phyloP scores from a whole-genome alignment of 129 eudicot species.

The Ambrosia artemisiifolia region DNA sequence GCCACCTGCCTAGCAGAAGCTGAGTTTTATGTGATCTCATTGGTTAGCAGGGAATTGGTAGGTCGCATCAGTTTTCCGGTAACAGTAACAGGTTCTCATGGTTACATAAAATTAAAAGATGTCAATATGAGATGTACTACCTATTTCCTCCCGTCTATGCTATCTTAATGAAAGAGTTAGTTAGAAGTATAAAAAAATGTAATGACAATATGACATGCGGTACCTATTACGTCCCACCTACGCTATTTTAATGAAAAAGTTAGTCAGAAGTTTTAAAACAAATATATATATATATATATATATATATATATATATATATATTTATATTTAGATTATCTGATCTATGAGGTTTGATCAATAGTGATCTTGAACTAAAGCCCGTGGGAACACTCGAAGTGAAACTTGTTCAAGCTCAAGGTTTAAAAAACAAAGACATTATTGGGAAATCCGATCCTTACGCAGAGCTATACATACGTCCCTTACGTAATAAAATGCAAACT shows the following conservation, averaged over 20 bases:
- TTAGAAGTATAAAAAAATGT: too few relatives aligned
- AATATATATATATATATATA: background rate
- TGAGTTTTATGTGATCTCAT: too few relatives aligned
- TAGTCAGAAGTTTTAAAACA: background rate
- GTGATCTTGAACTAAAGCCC: slow-evolving; percentile 94
- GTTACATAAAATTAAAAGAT: too few relatives aligned
- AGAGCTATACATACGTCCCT: slow-evolving; percentile 66
- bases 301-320: too few relatives aligned
- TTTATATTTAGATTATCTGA: background rate
- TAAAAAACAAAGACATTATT: slow-evolving; percentile 83
- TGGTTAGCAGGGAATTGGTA: too few relatives aligned
- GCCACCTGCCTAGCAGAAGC: too few relatives aligned
- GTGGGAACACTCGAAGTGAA: slow-evolving; percentile 88
- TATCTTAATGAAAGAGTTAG: too few relatives aligned
- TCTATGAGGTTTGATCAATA: slow-evolving; percentile 20
- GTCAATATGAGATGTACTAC: background rate
- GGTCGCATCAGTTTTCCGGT: too few relatives aligned
- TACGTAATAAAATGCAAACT: slow-evolving; percentile 64
- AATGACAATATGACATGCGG: too few relatives aligned
- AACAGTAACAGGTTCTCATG: too few relatives aligned
- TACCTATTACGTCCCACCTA: background rate
- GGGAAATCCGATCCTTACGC: slow-evolving; percentile 98
- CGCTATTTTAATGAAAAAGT: background rate
- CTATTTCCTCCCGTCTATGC: too few relatives aligned
- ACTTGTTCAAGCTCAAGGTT: slow-evolving; percentile 87